Percentiles rank a stretch among this genome's conserved stretches.
phyloP scores from a whole-genome alignment of 1,284 basidiomycete genomes.

The Apiotrichum mycotoxinovorans region DNA sequence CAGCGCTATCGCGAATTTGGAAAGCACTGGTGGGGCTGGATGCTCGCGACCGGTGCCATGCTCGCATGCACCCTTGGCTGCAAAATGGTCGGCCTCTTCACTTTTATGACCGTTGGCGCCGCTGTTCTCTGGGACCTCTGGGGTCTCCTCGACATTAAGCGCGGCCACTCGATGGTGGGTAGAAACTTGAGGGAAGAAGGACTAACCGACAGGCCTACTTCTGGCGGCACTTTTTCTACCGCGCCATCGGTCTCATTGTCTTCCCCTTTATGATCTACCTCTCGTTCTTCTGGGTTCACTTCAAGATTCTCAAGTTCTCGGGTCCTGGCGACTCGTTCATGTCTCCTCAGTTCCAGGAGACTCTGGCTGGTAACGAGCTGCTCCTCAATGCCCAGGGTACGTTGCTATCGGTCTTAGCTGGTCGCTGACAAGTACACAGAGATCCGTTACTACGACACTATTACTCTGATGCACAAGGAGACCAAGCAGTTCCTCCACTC shows the following conservation, averaged over 20 bases:
- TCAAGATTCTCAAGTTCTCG: constrained; percentile 81
- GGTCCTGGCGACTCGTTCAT: constrained; percentile 96
- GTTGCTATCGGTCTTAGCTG: background rate
- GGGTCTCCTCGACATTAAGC: constrained; percentile 82
- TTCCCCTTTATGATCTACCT: constrained; percentile 88
- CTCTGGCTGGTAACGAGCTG: constrained; percentile 85
- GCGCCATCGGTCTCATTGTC: constrained; percentile 80
- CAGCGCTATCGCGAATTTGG: constrained; percentile 88
- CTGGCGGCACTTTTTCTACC: constrained; percentile 80
- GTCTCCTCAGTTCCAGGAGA: constrained; percentile 98
- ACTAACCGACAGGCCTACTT: constrained; percentile 68
- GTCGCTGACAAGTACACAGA: constrained; percentile 58
- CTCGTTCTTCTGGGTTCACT: constrained; percentile 95
- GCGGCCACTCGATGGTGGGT: constrained; percentile 73
- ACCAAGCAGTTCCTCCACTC: constrained; percentile 93
- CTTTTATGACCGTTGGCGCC: constrained; percentile 81
- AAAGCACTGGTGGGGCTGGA: constrained; percentile 90
- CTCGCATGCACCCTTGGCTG: constrained; percentile 96
- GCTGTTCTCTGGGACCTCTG: constrained; percentile 93
- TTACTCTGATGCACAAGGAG: constrained; percentile 86
- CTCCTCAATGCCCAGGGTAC: constrained; percentile 81
- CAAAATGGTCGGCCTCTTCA: constrained; percentile 96
- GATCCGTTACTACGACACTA: constrained; percentile 84
- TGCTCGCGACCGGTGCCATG: constrained; percentile 81
- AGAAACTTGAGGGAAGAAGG: background rate